Base-by-base conservation (phyloP, 23 red algal species). In the Gracilariopsis chorda region DNA sequence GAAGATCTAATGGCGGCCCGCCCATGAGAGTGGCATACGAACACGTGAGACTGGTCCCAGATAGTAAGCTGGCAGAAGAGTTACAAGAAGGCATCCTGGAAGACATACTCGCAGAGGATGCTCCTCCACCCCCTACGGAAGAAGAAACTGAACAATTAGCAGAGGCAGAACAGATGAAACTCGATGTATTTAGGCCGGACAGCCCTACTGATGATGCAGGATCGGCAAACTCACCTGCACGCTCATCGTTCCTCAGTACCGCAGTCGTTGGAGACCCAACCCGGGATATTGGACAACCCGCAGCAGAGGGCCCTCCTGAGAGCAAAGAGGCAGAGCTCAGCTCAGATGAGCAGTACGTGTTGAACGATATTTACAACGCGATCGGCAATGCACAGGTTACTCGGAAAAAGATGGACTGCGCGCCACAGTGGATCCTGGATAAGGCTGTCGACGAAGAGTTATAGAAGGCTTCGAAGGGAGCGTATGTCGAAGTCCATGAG, bases 361-460 rank as follows among this genome's bases (percentile, higher is more conserved):
- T 78, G 47, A 51, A 77, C 35, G 52, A 78, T 1, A 55, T 89
- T 24, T 76, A 78, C 49, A 58, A 36, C 9, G 25, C 32, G 13
- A 51, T 74, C 6, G 85, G 69, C 29, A 32, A 36, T 33, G 36
- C 48, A 8, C 85, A 89, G 34, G 53, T 89, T 23, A 52, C 52
- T 0, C 35, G 69, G 19, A 59, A 58, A 28, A 63, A 78, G 34
- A 62, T 89, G 69, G 65, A 73, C 24, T 89, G 47, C 0, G 85
- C 47, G 7, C 69, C 85, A 17, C 56, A 43, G n/a, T 89, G 85
- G 85, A 46, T 89, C 13, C 5, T 89, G 3, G 7, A 89, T 24
- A 89, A 78, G 27, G 85, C 85, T 0, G 41, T 89, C 7, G 14
- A 67, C 32, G 48, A 77, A 20, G 68, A 89, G n/a, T n/a, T n/a